Base-by-base conservation (phyloP, 768 basidiomycete species). In the Jaapia argillacea region DNA sequence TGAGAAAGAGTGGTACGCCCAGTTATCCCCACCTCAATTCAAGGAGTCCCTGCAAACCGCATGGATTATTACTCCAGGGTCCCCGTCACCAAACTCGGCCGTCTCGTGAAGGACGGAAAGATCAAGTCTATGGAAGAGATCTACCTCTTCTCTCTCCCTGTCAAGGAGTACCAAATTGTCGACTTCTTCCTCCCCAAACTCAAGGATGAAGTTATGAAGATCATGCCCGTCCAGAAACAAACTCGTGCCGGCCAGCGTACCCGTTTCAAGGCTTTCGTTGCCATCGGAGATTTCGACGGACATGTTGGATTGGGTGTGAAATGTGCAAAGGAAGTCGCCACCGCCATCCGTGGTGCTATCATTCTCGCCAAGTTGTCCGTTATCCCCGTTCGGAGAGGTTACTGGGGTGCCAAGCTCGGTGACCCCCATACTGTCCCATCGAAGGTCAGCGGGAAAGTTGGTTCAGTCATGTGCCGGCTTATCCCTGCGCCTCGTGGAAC, bases 91-190 rank as follows among this genome's bases (percentile, higher is more conserved):
- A 99, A 98, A 67, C 86, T 99, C 54, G 96, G 96, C 48, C 93
- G 96, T 68, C 80, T 99, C 59, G 93, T 97, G 36, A 97, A 96
- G 71, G 96, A 98, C 57, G 94, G 94, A 55, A 98, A 98, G 73
- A 97, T 99, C 74, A 97, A 94, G 71, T 96, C 92, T 39, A 93
- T 99, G 79, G 96, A 99, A 65, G 96, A 99, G 64, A 97, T 98
- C 68, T 99, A 98, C 71, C 92, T 99, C 61, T 99, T 98, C 82
- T 99, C 96, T 22, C 85, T 99, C 51, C 93, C 94, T 48, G 87
- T 99, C 68, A 99, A 98, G 72, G 96, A 99, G 70, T 98, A 71
- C 76, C 96, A 99, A 69, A 96, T 99, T 68, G 85, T 99, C 75
- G 96, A 99, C 74, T 81, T 85, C 65, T 97, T 99, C 89, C 79